Evolutionary conservation across 1,139 yeast species (phyloP).

Genomic region (Scheffersomyces cryptocercus): DNA sequence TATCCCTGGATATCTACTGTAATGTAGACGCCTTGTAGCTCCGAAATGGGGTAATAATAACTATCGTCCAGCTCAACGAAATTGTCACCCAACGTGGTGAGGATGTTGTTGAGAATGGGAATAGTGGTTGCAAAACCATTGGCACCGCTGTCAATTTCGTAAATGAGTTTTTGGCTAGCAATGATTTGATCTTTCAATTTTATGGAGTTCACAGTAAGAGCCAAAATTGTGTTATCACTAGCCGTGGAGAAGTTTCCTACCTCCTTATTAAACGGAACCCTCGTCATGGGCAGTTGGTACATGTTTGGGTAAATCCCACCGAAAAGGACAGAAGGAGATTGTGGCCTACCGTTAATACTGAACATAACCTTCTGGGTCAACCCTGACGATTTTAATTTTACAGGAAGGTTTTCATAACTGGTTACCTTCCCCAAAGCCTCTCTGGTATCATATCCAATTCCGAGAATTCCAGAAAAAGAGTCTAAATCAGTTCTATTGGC

Average conservation of each 20-base stretch:
- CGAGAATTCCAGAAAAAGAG: constrained; percentile 17
- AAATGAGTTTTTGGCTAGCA: constrained; percentile 17
- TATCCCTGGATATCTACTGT: constrained; percentile 21
- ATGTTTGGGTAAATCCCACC: constrained; percentile 22
- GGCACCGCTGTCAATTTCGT: constrained; percentile 23
- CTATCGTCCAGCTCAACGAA: constrained; percentile 8
- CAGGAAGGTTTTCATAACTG: constrained; percentile 6
- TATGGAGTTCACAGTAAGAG: constrained; percentile 19
- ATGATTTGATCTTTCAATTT: constrained; percentile 11
- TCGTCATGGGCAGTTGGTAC: constrained; percentile 16
- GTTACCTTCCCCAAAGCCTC: constrained; percentile 4
- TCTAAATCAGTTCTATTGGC: constrained; percentile 7
- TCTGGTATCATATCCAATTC: constrained; percentile 18
- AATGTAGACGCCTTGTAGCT: constrained; percentile 5
- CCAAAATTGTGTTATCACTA: constrained; percentile 11
- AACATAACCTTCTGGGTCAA: constrained; percentile 12
- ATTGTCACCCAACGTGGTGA: constrained; percentile 12
- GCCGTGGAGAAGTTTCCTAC: constrained; percentile 9
- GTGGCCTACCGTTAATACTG: constrained; percentile 15
- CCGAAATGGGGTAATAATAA: constrained; percentile 7
- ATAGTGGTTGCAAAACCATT: constrained; percentile 19
- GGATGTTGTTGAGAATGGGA: constrained; percentile 18
- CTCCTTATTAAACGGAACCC: constrained; percentile 16
- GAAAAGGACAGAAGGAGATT: constrained; percentile 14
- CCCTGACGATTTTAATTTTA: constrained; percentile 14